phyloP scores from a whole-genome alignment of 2,329 filamentous ascomycete genomes.

The Capronia americana region DNA sequence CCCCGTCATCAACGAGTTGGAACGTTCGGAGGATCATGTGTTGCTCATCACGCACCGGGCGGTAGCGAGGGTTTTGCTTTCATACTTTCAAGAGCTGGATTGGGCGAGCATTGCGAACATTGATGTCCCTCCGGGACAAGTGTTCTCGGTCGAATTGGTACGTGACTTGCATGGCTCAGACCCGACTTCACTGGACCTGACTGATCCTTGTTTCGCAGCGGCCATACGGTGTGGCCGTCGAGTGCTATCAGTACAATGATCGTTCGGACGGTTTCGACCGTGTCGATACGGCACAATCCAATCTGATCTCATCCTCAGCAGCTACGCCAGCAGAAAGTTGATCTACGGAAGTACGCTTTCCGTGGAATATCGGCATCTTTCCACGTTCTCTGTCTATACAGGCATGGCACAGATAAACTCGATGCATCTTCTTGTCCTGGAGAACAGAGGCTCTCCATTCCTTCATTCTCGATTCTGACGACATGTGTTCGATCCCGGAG shows the following conservation, averaged over 20 bases:
- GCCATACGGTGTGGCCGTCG: conserved; percentile 96
- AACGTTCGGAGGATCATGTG: conserved; percentile 95
- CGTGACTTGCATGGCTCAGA: conserved; percentile 29
- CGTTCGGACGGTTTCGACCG: not conserved
- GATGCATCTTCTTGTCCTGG: too few relatives aligned
- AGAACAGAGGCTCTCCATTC: too few relatives aligned
- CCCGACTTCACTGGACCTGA: not conserved
- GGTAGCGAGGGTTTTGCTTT: conserved; percentile 87
- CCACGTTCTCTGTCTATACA: too few relatives aligned
- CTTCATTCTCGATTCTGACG: too few relatives aligned
- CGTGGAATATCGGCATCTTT: too few relatives aligned
- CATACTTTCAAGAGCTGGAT: conserved; percentile 92
- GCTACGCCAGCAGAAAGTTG: too few relatives aligned
- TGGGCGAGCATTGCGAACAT: conserved; percentile 90
- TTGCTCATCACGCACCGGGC: conserved; percentile 91
- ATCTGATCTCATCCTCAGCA: too few relatives aligned
- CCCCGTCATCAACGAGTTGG: conserved; percentile 93
- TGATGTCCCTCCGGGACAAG: conserved; percentile 88
- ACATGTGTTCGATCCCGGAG: too few relatives aligned
- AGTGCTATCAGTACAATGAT: conserved; percentile 84
- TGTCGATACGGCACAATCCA: too few relatives aligned
- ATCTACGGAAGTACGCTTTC: too few relatives aligned
- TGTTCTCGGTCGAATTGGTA: conserved; percentile 88
- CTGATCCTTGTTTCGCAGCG: conserved; percentile 56
- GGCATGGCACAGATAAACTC: too few relatives aligned